A percentile compares a stretch with the other conserved stretches of the same genome.
phyloP scores from a whole-genome alignment of 2,329 filamentous ascomycete genomes.

The Trichoderma gracile region DNA sequence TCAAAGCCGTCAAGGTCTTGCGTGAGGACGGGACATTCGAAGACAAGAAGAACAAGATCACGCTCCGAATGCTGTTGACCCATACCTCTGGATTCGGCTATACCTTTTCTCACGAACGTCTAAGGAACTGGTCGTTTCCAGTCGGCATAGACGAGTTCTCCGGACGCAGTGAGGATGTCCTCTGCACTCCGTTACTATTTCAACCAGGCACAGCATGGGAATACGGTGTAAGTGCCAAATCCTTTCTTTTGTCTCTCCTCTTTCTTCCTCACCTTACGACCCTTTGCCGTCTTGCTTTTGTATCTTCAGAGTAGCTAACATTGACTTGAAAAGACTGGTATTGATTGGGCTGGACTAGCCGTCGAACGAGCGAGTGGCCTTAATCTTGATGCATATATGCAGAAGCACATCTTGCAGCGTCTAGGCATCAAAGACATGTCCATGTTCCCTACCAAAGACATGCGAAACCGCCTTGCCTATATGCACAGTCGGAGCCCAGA shows the following conservation, averaged over 20 bases:
- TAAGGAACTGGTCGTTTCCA: constrained; percentile 11
- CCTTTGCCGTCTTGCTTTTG: not conserved
- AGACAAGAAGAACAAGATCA: constrained; percentile 2
- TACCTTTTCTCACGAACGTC: constrained; percentile 4
- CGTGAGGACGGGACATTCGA: constrained; percentile 6
- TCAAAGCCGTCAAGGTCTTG: constrained; percentile 4
- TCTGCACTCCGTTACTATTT: not conserved
- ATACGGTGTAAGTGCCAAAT: not conserved
- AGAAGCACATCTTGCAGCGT: not conserved
- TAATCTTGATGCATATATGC: constrained; percentile 2
- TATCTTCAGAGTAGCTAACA: not conserved
- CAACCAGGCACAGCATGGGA: constrained; percentile 16
- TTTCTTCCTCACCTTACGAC: too few species aligned
- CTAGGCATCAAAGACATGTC: constrained; percentile 16
- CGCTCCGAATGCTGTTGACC: constrained; percentile 12
- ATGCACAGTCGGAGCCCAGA: not conserved
- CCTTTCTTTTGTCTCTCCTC: too few species aligned
- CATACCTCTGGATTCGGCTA: constrained; percentile 17
- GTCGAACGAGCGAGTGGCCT: constrained; percentile 1
- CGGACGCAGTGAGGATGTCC: constrained; percentile 2
- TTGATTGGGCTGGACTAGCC: constrained; percentile 14
- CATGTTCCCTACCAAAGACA: constrained; percentile 6
- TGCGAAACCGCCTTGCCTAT: constrained; percentile 6
- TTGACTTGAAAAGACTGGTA: not conserved
- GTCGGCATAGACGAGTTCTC: not conserved